These are phyloP conservation scores for Rutstroemia sydowiana DNA, from an alignment of 2,329 filamentous ascomycete genomes.

Conservation along the genomic window DNA sequence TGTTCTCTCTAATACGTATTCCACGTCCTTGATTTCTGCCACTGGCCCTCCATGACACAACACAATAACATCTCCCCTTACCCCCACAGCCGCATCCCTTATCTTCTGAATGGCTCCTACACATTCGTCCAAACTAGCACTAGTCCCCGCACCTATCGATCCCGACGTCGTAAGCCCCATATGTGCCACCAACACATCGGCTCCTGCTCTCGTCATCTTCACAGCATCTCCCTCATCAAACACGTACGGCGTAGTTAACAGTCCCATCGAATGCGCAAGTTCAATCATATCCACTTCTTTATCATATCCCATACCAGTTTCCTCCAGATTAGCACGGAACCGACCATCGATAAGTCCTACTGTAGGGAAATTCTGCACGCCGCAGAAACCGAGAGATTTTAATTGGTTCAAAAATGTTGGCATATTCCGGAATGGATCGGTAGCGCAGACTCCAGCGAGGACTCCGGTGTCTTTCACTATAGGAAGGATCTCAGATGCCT, in stretches of 20 bases:
- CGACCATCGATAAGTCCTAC: slow-evolving; percentile 63
- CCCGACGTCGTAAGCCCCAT: slow-evolving; percentile 61
- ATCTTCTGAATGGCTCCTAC: slow-evolving; percentile 56
- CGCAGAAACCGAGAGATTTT: slow-evolving; percentile 55
- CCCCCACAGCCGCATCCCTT: slow-evolving; percentile 47
- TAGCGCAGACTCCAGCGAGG: slow-evolving; percentile 63
- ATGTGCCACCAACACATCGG: slow-evolving; percentile 61
- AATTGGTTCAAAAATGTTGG: slow-evolving; percentile 52
- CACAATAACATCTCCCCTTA: slow-evolving; percentile 54
- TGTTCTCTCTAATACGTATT: slow-evolving; percentile 53
- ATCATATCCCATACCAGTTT: slow-evolving; percentile 64
- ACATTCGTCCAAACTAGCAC: slow-evolving; percentile 57
- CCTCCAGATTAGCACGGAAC: slow-evolving; percentile 61
- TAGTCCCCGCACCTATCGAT: slow-evolving; percentile 55
- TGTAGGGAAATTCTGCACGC: slow-evolving; percentile 68
- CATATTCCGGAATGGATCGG: slow-evolving; percentile 61
- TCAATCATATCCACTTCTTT: slow-evolving; percentile 60
- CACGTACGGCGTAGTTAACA: slow-evolving; percentile 64
- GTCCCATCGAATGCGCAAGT: slow-evolving; percentile 48
- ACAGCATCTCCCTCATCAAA: slow-evolving; percentile 55
- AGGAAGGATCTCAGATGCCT: slow-evolving; percentile 56
- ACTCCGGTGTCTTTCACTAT: slow-evolving; percentile 57
- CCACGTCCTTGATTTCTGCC: slow-evolving; percentile 54
- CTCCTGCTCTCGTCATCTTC: slow-evolving; percentile 56
- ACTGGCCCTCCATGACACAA: slow-evolving; percentile 67